Base-by-base conservation (phyloP, 371 early-diverging fungal genomes). In the Ordospora pajunii region DNA sequence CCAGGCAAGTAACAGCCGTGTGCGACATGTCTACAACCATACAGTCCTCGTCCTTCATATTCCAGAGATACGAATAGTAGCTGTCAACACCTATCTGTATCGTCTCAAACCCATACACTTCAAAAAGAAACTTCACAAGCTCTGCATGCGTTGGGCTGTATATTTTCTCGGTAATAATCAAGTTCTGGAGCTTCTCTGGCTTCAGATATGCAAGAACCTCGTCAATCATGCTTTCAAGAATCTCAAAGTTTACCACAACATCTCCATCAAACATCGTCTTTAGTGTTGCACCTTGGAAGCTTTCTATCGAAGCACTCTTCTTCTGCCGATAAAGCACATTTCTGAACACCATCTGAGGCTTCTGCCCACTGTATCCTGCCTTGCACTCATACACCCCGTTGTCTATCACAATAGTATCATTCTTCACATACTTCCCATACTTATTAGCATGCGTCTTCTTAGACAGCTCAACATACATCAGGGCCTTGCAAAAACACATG, bases 261-360 rank as follows among this genome's bases (percentile, higher is more conserved):
- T 82, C 78, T 12, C 79, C 78, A 65, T 82, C 79, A 81, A 80
- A 86, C 82, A 84, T 84, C 8, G 52, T 71, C 27, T 78, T 82
- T 1, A 69, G 25, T 1, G 48, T 67, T 12, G 69, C 40, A 10
- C 17, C 17, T 50, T 44, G 70, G 23, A 75, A 74, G 32, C 32
- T 52, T n/a, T 77, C 76, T 58, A 77, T 69, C 25, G 32, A 65
- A 46, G 64, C 25, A 21, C 22, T 44, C 19, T 62, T 45, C 73
- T 73, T 81, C 14, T 63, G 50, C 40, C 82, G 78, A 71, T 77
- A 82, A 7, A 86, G 65, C 21, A 64, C 53, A 74, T 86, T 86
- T n/a, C 45, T 45, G 43, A 77, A 76, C 51, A 53, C 66, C 12
- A 83, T 71, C 7, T 43, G 22, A 9, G 78, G 73, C 3, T 17